Evolutionary conservation across 2,329 filamentous ascomycete genomes (phyloP).

Genomic region (Cytospora leucostoma): DNA sequence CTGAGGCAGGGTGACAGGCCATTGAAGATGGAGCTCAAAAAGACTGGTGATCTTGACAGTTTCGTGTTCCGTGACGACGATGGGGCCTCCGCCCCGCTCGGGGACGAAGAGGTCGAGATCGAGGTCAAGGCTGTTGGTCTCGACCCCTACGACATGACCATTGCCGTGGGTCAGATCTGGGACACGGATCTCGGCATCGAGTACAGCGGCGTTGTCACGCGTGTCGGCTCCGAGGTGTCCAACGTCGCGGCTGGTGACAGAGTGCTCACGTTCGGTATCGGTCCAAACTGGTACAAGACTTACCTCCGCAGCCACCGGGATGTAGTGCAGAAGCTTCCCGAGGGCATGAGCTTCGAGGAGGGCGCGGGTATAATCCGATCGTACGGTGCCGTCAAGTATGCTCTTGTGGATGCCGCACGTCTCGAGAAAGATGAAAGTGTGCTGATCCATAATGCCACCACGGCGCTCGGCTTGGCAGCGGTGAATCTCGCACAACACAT

Average conservation of each 20-base stretch:
- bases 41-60: conserved; percentile 1
- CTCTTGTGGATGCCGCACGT: conserved; percentile 5
- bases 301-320: background rate
- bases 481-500: conserved; percentile 9
- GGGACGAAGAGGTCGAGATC: conserved; percentile 37
- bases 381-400: conserved; percentile 10
- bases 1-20: background rate
- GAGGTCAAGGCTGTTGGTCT: conserved; percentile 37
- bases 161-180: conserved; percentile 12
- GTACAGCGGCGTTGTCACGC: conserved; percentile 9
- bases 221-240: conserved; percentile 24
- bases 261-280: conserved; percentile 8
- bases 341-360: conserved; percentile 15
- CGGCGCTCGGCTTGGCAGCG: conserved; percentile 14
- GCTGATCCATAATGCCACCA: conserved; percentile 17
- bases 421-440: conserved; percentile 9
- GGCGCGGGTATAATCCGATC: conserved; percentile 10
- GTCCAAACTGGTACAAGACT: conserved; percentile 3
- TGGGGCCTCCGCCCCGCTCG: background rate
- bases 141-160: conserved; percentile 30
- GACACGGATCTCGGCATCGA: conserved; percentile 12
- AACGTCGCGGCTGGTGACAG: conserved; percentile 15
- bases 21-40: conserved; percentile 9
- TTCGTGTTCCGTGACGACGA: conserved; percentile 17
- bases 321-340: conserved; percentile 14